Percentiles rank a stretch among this genome's conserved stretches.
Evolutionary conservation across 768 basidiomycete species (phyloP).

Genomic region (Lentinus tigrinus): DNA sequence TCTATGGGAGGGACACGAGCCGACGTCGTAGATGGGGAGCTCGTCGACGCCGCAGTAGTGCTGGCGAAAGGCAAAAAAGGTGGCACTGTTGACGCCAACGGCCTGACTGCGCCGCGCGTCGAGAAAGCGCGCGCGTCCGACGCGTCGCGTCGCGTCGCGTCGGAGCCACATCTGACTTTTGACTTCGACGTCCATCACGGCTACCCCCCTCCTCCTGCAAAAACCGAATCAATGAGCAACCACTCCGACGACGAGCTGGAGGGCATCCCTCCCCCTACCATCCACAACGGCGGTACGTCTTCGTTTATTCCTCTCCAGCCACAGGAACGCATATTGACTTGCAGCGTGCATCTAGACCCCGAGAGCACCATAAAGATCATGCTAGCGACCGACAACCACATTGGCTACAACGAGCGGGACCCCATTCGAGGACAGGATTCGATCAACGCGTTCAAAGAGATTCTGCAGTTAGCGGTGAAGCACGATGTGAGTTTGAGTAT

Average conservation of each 20-base stretch:
- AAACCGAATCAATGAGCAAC: constrained; percentile 2
- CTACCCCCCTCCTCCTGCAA: background rate
- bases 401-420: constrained; percentile 93
- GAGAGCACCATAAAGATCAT: constrained; percentile 79
- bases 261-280: constrained; percentile 30
- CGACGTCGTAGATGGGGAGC: too few species aligned
- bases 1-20: background rate
- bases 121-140: background rate
- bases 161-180: background rate
- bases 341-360: constrained; percentile 38
- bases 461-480: constrained; percentile 87
- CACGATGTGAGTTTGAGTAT: constrained; percentile 60
- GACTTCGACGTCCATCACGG: background rate
- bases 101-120: background rate
- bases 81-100: background rate
- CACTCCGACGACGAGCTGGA: constrained; percentile 21
- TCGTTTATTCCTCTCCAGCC: background rate
- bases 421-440: constrained; percentile 93
- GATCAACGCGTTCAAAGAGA: constrained; percentile 93
- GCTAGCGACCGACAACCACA: constrained; percentile 94
- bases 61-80: background rate
- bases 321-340: background rate
- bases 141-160: constrained; percentile 26
- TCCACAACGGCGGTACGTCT: constrained; percentile 40
- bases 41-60: background rate